These are phyloP conservation scores for Xylaria nigripes DNA, from an alignment of 495 filamentous ascomycete species.

Conservation along the genomic window DNA sequence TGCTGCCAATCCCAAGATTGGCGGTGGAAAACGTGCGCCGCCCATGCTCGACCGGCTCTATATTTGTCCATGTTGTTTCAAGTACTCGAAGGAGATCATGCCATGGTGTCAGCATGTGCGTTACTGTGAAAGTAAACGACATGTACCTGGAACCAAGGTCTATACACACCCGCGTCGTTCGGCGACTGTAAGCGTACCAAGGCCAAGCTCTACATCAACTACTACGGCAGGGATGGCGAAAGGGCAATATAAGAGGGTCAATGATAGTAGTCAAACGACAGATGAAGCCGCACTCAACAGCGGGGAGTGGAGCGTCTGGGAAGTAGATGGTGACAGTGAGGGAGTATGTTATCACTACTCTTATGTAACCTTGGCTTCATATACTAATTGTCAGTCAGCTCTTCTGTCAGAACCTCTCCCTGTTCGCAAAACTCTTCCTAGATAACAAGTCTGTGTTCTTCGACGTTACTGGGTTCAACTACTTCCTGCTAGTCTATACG, in stretches of 20 bases:
- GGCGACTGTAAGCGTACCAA: conserved; percentile 24
- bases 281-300: conserved; percentile 49
- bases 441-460: conserved; percentile 98
- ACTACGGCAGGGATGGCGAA: conserved; percentile 2
- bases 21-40: conserved; percentile 30
- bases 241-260: conserved; percentile 23
- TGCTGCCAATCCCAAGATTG: conserved; percentile 18
- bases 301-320: conserved; percentile 61
- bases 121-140: conserved; percentile 32
- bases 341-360: conserved; percentile 41
- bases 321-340: conserved; percentile 82
- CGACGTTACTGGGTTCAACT: conserved; percentile 89
- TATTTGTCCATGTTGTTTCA: conserved; percentile 90
- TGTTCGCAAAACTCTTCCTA: conserved; percentile 96
- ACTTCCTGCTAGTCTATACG: conserved; percentile 76
- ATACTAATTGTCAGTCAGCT: conserved; percentile 44
- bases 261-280: conserved; percentile 32
- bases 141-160: conserved; percentile 37
- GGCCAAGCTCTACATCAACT: background rate
- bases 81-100: conserved; percentile 69
- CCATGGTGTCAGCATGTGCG: conserved; percentile 43
- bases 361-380: background rate
- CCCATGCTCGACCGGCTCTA: conserved; percentile 57
- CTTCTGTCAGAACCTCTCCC: conserved; percentile 88
- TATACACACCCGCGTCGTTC: conserved; percentile 41